phyloP scores from a whole-genome alignment of 257 asterid species.

The Solanum rostratum region DNA sequence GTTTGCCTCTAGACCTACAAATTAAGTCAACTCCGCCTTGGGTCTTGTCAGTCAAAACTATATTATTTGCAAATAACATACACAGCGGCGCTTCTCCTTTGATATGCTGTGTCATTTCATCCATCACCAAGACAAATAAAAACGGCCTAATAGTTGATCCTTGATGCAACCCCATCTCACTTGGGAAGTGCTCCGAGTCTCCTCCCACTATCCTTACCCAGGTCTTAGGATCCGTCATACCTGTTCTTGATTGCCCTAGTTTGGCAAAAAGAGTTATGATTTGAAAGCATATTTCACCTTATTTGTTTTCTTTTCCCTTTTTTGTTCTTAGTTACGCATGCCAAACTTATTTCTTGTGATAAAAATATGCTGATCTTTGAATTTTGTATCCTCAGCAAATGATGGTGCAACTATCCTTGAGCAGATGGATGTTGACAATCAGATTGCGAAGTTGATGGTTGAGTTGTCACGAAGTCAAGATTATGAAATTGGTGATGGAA shows the following conservation, averaged over 20 bases:
- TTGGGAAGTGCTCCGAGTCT: not conserved
- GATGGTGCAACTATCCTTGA: constrained; percentile 96
- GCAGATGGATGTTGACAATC: constrained; percentile 91
- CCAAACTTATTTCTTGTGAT: not conserved
- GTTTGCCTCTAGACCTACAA: not conserved
- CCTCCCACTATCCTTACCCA: not conserved
- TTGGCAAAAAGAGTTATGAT: not conserved
- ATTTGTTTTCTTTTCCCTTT: not conserved
- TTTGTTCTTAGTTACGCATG: not conserved
- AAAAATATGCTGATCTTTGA: not conserved
- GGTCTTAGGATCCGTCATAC: not conserved
- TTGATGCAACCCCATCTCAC: not conserved
- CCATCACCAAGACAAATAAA: not conserved
- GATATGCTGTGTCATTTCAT: not conserved
- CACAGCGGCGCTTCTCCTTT: not conserved
- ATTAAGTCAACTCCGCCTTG: not conserved
- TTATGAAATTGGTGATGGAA: constrained; percentile 92
- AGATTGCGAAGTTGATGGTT: constrained; percentile 92
- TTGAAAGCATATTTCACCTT: not conserved
- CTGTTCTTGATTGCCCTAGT: not conserved
- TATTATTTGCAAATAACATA: not conserved
- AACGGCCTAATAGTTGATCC: not conserved
- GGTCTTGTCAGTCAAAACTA: not conserved
- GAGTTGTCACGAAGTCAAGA: constrained; percentile 86
- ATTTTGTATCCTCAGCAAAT: constrained; percentile 35